Conservation (phyloP, 2,329 filamentous ascomycete genomes). For the Penicillium hesseltinei region DNA sequence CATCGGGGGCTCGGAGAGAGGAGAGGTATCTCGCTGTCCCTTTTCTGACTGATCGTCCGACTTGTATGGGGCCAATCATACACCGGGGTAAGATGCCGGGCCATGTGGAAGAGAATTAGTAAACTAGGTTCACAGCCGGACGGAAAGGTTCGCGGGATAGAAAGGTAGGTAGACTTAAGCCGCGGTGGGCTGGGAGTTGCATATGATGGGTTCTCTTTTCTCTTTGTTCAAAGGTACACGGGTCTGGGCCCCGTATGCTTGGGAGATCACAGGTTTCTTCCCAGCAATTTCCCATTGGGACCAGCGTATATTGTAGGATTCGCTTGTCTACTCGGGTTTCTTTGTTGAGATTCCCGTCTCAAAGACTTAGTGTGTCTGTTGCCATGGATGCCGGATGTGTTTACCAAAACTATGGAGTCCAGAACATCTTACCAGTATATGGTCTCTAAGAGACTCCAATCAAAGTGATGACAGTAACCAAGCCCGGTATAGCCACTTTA, state of each 20-base stretch:
- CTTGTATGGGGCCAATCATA: conserved; percentile 4
- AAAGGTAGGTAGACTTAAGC: conserved; percentile 17
- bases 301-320: neutral
- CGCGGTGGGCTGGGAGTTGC: conserved; percentile 4
- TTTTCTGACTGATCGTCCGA: conserved; percentile 14
- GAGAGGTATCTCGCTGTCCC: neutral
- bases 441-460: neutral
- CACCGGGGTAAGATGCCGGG: neutral
- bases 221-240: conserved; percentile 6
- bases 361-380: conserved; percentile 6
- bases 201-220: conserved; percentile 7
- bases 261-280: neutral
- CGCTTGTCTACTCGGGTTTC: neutral
- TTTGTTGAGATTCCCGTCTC: conserved; percentile 1
- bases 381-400: neutral
- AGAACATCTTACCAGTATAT: neutral
- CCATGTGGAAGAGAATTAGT: conserved; percentile 4
- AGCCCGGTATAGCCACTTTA: neutral
- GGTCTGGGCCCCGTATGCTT: conserved; percentile 3
- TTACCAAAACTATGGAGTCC: neutral
- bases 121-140: conserved; percentile 21
- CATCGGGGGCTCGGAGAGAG: conserved; percentile 13
- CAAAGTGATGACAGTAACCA: conserved; percentile 1
- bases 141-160: conserved; percentile 19
- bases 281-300: neutral